Conservation (phyloP, 2,329 filamentous ascomycete species). For the Ceratocystis variospora region DNA sequence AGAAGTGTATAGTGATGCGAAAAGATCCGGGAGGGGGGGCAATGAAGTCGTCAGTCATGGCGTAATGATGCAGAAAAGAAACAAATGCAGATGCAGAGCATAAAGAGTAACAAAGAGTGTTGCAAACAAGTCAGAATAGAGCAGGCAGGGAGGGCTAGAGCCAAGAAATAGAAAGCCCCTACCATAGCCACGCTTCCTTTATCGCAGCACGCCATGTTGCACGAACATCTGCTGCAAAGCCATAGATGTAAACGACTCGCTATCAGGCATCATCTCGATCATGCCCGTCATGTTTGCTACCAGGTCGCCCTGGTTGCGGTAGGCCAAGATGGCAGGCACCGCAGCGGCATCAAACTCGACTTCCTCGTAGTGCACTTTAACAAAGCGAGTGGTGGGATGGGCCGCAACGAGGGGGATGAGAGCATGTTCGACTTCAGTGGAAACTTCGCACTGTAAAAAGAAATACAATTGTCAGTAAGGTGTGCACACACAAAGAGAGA, state of each 20-base stretch:
- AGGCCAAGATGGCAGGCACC: slow-evolving; percentile 78
- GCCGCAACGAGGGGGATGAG: slow-evolving; percentile 59
- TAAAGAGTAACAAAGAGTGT: neutral
- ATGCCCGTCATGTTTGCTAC: slow-evolving; percentile 82
- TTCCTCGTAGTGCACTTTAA: slow-evolving; percentile 81
- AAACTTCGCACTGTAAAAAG: slow-evolving; percentile 55
- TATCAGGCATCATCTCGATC: slow-evolving; percentile 68
- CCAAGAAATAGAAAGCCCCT: neutral
- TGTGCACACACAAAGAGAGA: neutral
- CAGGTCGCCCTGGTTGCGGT: slow-evolving; percentile 74
- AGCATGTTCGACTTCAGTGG: slow-evolving; percentile 62
- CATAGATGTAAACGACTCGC: slow-evolving; percentile 43
- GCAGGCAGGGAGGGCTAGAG: neutral
- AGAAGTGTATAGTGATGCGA: slow-evolving; percentile 9
- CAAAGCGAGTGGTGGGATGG: slow-evolving; percentile 63
- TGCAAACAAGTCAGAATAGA: neutral
- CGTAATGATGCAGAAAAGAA: neutral
- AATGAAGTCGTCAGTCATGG: neutral
- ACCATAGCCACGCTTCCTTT: neutral
- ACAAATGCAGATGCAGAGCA: neutral
- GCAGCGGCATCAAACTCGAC: slow-evolving; percentile 87
- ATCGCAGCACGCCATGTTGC: slow-evolving; percentile 36
- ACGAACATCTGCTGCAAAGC: slow-evolving; percentile 40
- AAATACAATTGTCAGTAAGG: slow-evolving; percentile 20
- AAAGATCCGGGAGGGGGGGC: neutral